A percentile compares a stretch with the other conserved stretches of the same genome.
phyloP scores from a whole-genome alignment of 352 stramenopile genomes.

The Plasmopara muralis region DNA sequence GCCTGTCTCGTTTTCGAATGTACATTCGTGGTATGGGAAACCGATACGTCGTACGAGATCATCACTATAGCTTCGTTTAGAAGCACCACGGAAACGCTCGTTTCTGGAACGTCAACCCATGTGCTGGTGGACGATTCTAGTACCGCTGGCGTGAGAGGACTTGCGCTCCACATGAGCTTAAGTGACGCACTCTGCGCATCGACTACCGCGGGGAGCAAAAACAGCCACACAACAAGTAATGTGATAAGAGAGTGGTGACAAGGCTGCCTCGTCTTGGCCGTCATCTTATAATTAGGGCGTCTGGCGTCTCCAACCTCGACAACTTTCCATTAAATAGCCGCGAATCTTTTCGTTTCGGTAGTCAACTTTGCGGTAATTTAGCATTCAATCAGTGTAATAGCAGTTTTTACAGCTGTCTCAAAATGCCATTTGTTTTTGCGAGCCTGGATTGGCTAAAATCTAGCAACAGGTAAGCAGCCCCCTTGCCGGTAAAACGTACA shows the following conservation, averaged over 20 bases:
- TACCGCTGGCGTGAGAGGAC: constrained; percentile 36
- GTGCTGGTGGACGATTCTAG: constrained; percentile 25
- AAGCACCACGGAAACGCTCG: constrained; percentile 40
- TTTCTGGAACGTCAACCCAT: constrained; percentile 59
- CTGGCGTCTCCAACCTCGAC: not conserved
- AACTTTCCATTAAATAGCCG: constrained; percentile 12
- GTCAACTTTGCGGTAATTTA: not conserved
- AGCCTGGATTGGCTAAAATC: constrained; percentile 2
- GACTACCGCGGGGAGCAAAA: not conserved
- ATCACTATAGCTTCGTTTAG: constrained; percentile 51
- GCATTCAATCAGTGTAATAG: not conserved
- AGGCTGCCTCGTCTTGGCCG: constrained; percentile 1
- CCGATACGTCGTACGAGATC: constrained; percentile 64
- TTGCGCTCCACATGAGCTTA: constrained; percentile 63
- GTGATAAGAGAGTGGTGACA: not conserved
- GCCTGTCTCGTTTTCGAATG: constrained; percentile 9
- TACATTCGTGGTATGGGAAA: constrained; percentile 33
- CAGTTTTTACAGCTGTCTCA: not conserved
- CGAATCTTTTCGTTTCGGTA: constrained; percentile 13
- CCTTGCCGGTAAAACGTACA: constrained; percentile 7
- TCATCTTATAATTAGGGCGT: not conserved
- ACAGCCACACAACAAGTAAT: constrained; percentile 3
- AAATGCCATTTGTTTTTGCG: not conserved
- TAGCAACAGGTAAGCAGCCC: not conserved
- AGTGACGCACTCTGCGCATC: constrained; percentile 18